Base-by-base conservation (phyloP, 441 rosid genomes). In the Jatropha podagrica region DNA sequence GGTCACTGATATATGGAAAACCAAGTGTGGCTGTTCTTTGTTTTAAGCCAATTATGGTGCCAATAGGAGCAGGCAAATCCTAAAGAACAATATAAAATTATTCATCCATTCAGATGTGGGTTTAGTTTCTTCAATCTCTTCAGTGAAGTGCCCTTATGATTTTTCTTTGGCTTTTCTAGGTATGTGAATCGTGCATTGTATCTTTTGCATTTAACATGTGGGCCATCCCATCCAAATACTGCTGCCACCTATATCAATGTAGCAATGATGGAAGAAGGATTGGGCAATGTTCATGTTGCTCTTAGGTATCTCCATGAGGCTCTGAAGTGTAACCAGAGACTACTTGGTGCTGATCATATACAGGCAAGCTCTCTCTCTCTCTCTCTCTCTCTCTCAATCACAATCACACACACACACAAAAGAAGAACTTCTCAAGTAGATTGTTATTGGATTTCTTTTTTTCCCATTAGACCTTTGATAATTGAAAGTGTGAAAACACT, bases 211-310 rank as follows among this genome's bases (percentile, higher is more conserved):
- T 84, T 88, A 77, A 86, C 92, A 32, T 89, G 92, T 18, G 92
- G 93, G 38, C 84, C 86, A 66, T 89, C 92, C 75, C 95, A 91
- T 80, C 95, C 95, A 32, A 89, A 91, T 77, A 88, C 89, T 3
- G 93, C 93, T 26, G 93, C 93, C 41, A 91, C 95, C 32, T 88
- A 87, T 78, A 89, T 89, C 81, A 91, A 91, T 74, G 90, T 91
- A 72, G 89, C 95, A 64, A 91, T 89, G 93, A 91, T 91, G 95
- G 93, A 91, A 83, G 93, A 91, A 79, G 91, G 92, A 69, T 82
- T 86, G 80, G 92, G 93, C 72, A 89, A 89, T 72, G 92, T 84
- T 66, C 89, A 91, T 75, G 84, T 89, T 77, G 90, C 95, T 72
- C 92, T 91, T 55, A 80, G 93, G 76, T 91, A 89, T 59, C 86